Evolutionary conservation across 2,329 filamentous ascomycete genomes (phyloP), one percentile per base, ranked within the genome.

Genomic region (Ophiostoma tasmaniense): DNA sequence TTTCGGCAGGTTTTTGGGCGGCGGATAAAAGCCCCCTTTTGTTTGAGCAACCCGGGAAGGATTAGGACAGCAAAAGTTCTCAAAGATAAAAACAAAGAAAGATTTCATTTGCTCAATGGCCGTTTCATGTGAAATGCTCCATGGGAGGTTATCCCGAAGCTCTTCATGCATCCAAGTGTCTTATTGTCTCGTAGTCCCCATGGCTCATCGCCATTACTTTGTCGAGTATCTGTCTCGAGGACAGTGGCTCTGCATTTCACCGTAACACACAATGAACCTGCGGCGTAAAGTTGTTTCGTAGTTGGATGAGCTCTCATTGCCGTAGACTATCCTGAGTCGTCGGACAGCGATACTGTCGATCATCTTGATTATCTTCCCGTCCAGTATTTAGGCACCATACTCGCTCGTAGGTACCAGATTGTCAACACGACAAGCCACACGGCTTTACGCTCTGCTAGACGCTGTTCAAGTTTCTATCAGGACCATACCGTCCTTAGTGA

Each of bases 71-170:
- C 35, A 78, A 73, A 74, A 73, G 74, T 78, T 73, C 74, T 76
- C 75, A 76, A 76, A 74, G 74, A 76, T 64, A 76, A 75, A 78
- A 65, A 55, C 64, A 65, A 67, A 59, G 42, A 52, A 39, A 33
- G 2, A 11, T 61, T 69, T 69, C 71, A 70, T 66, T 73, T 71
- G 87, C 82, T 86, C 83, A 85, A 89, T 89, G 88, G 89, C 88
- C 88, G 85, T 89, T 89, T 90, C 87, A 87, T 82, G 86, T 89
- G 87, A 88, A 87, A 84, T 89, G 87, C 79, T 89, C 87, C 87
- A 89, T 89, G 87, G 87, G 89, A 90, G 88, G 86, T 86, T 77
- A 79, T 90, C 87, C 88, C 87, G 87, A 89, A 90, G 87, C 81
- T 79, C 73, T 69, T 20, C 22, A 64, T 64, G 30, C 66, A 30